Percentiles rank a stretch among this genome's conserved stretches.
These are phyloP conservation scores for Somion occarium DNA, from an alignment of 1,284 basidiomycete genomes.

Conservation along the genomic window DNA sequence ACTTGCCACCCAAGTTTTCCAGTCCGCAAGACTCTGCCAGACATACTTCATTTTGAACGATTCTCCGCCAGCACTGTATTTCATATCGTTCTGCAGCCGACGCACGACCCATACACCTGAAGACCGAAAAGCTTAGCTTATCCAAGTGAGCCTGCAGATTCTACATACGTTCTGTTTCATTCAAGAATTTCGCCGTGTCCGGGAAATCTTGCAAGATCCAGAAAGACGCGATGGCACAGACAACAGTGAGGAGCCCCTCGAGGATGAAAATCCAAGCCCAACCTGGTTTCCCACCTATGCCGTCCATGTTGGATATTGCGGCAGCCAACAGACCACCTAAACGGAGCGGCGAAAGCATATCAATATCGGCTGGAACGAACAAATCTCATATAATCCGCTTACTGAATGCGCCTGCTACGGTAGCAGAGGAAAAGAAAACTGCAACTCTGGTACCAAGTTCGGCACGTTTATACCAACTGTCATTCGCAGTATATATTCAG, in stretches of 20 bases:
- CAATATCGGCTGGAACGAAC: not conserved
- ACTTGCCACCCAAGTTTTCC: conserved; percentile 50
- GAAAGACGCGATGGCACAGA: conserved; percentile 45
- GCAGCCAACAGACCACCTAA: conserved; percentile 58
- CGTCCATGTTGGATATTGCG: conserved; percentile 68
- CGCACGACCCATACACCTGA: conserved; percentile 42
- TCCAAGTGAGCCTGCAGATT: not conserved
- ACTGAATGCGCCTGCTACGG: conserved; percentile 68
- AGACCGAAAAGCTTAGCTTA: not conserved
- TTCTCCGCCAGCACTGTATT: conserved; percentile 46
- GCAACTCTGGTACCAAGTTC: conserved; percentile 59
- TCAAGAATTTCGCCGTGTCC: conserved; percentile 53
- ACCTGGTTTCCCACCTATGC: conserved; percentile 54
- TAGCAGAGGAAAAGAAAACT: conserved; percentile 65
- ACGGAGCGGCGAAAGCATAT: not conserved
- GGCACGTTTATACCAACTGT: conserved; percentile 42
- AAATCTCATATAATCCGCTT: conserved; percentile 18
- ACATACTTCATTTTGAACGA: conserved; percentile 40
- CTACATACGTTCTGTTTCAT: conserved; percentile 38
- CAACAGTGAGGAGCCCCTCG: conserved; percentile 67
- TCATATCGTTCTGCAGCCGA: conserved; percentile 43
- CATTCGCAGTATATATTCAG: not conserved
- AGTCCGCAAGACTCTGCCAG: conserved; percentile 43
- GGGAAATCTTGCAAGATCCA: conserved; percentile 59
- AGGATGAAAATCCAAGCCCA: conserved; percentile 75